Evolutionary conservation across 2,329 filamentous ascomycete genomes (phyloP).

Genomic region (Claviceps cyperi): DNA sequence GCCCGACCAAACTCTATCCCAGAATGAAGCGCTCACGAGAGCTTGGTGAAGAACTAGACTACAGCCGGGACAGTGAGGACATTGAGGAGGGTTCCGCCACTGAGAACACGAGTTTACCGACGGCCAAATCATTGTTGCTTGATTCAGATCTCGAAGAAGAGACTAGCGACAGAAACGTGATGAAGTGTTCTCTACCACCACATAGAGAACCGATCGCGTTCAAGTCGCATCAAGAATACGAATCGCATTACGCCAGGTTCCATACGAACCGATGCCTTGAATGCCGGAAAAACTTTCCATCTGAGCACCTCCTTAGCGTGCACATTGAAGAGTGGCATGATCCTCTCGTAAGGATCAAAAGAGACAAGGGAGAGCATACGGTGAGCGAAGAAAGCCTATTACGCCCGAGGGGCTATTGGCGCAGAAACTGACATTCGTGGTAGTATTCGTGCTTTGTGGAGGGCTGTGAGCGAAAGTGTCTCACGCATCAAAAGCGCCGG

Average conservation of each 20-base stretch:
- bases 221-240: slow-evolving; percentile 63
- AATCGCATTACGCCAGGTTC: slow-evolving; percentile 66
- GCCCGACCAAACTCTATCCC: slow-evolving; percentile 2
- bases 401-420: neutral
- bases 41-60: slow-evolving; percentile 32
- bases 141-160: slow-evolving; percentile 28
- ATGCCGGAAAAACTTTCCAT: slow-evolving; percentile 80
- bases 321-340: slow-evolving; percentile 92
- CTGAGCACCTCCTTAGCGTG: slow-evolving; percentile 60
- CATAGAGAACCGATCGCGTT: slow-evolving; percentile 61
- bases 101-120: slow-evolving; percentile 11
- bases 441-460: slow-evolving; percentile 85
- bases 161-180: slow-evolving; percentile 30
- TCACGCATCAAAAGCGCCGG: slow-evolving; percentile 67
- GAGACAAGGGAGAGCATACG: slow-evolving; percentile 74
- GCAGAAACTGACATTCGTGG: neutral
- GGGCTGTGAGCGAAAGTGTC: slow-evolving; percentile 72
- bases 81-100: slow-evolving; percentile 7
- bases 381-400: slow-evolving; percentile 32
- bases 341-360: slow-evolving; percentile 54
- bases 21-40: slow-evolving; percentile 51
- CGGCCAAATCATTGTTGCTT: slow-evolving; percentile 45
- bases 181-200: slow-evolving; percentile 71
- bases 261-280: slow-evolving; percentile 77
- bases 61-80: slow-evolving; percentile 9